phyloP scores from a whole-genome alignment of 345 rosid species.

The Triadica sebifera region DNA sequence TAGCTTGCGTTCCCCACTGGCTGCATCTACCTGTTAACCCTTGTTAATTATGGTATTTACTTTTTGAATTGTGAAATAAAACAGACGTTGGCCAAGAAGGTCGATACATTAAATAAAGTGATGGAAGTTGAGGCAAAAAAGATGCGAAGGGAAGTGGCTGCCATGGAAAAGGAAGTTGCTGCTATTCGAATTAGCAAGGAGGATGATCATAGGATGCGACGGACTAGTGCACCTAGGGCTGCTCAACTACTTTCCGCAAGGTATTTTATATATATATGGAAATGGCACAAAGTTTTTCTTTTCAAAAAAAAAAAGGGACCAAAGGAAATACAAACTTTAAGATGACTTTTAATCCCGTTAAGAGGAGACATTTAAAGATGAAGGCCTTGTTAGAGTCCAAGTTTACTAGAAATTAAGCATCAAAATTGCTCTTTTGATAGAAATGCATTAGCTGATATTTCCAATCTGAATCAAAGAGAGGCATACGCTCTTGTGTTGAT shows the following conservation, averaged over 20 bases:
- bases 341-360: not conserved
- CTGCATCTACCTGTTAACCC: not conserved
- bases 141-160: conserved; percentile 46
- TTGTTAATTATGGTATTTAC: not conserved
- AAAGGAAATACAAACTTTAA: not conserved
- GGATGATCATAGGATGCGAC: conserved; percentile 29
- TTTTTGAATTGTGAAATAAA: not conserved
- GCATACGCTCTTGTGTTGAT: no score
- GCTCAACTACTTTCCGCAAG: conserved; percentile 33
- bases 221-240: conserved; percentile 39
- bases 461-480: no score
- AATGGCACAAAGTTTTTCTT: not conserved
- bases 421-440: not conserved
- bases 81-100: conserved; percentile 51
- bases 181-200: conserved; percentile 37
- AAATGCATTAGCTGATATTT: no score
- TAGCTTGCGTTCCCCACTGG: not conserved
- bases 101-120: conserved; percentile 41
- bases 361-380: not conserved
- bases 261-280: conserved; percentile 28
- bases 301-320: not conserved
- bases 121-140: conserved; percentile 48
- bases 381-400: not conserved
- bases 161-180: conserved; percentile 45
- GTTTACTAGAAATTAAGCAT: not conserved